A percentile compares a stretch with the other conserved stretches of the same genome.
phyloP scores from a whole-genome alignment of 805 yeast genomes.

The Candida germanica region DNA sequence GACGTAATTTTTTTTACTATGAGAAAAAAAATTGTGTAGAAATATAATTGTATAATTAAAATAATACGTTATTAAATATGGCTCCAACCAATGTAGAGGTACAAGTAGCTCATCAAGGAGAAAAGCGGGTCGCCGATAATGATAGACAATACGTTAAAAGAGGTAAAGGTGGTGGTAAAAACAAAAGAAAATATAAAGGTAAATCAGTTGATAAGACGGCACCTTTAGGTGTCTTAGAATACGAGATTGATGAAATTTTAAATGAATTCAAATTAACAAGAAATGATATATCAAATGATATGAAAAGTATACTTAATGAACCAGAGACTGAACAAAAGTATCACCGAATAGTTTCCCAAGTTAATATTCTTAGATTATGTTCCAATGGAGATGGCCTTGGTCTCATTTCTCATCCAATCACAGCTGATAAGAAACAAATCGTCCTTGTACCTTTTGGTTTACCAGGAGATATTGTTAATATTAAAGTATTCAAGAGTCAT shows the following conservation, averaged over 20 bases:
- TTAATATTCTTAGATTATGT: constrained; percentile 54
- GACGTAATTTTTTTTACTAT: too few relatives aligned
- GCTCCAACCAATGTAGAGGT: constrained; percentile 6
- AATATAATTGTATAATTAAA: constrained; percentile 3
- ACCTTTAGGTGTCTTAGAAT: constrained; percentile 73
- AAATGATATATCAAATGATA: constrained; percentile 60
- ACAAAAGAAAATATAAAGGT: constrained; percentile 52
- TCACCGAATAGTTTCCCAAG: constrained; percentile 58
- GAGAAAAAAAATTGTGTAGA: constrained; percentile 5
- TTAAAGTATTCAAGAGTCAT: constrained; percentile 75
- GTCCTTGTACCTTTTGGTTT: constrained; percentile 82
- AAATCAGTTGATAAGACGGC: constrained; percentile 72
- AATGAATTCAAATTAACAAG: constrained; percentile 37
- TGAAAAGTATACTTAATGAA: constrained; percentile 62
- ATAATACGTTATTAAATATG: constrained; percentile 4
- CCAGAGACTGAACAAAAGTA: constrained; percentile 42
- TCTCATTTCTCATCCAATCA: constrained; percentile 57
- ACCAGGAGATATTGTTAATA: constrained; percentile 76
- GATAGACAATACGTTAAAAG: constrained; percentile 11
- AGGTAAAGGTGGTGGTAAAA: constrained; percentile 22
- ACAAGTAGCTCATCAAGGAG: neutral
- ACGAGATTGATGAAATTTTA: constrained; percentile 65
- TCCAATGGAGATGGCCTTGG: constrained; percentile 91
- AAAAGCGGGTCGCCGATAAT: constrained; percentile 1
- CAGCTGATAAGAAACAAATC: constrained; percentile 47